Evolutionary conservation across 2,329 filamentous ascomycete genomes (phyloP), one percentile per base, ranked within the genome.

Genomic region (Geoglossum cookeanum): DNA sequence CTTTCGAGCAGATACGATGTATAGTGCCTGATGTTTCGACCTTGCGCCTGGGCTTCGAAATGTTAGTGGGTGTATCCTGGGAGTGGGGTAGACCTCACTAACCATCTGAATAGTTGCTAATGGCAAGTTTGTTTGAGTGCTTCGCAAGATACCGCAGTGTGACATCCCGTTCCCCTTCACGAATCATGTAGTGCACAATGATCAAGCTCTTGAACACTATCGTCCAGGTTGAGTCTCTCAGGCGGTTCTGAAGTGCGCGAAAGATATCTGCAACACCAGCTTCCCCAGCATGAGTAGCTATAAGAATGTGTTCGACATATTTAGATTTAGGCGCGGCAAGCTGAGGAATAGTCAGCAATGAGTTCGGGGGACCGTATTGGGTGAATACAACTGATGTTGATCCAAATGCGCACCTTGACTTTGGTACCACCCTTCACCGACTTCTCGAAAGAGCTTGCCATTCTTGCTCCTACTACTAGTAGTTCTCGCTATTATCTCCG

Each of bases 211-310:
- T 98, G 82, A 96, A 95, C 62, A 95, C 91, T 58, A 97, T 89
- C n/a, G 92, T 98, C 92, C 92, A 98, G 76, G 92, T 95, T 63
- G 91, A 91, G 69, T 98, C 92, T 68, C 89, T 84, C 63, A 98
- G 72, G 56, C 92, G 82, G 68, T 88, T 81, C 68, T 94, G 89
- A 57, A 98, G 75, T 47, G 89, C 87, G 60, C 92, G 84, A 70
- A 98, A 97, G 66, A 98, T 87, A 73, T 98, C 92, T 59, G 84
- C 91, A 59, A 98, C 88, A 63, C 91, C 92, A 57, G 87, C 86
- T 72, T 98, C 92, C 64, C 90, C 92, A 27, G 89, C 85, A 72
- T 96, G 88, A 42, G 92, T 98, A 61, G 92, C 91, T 63, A 96
- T 79, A 58, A 98, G 79, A 67, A 98, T 96, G 68, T 96, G 89